Conservation (phyloP, 2,329 filamentous ascomycete genomes). For the Claviceps sp. region DNA sequence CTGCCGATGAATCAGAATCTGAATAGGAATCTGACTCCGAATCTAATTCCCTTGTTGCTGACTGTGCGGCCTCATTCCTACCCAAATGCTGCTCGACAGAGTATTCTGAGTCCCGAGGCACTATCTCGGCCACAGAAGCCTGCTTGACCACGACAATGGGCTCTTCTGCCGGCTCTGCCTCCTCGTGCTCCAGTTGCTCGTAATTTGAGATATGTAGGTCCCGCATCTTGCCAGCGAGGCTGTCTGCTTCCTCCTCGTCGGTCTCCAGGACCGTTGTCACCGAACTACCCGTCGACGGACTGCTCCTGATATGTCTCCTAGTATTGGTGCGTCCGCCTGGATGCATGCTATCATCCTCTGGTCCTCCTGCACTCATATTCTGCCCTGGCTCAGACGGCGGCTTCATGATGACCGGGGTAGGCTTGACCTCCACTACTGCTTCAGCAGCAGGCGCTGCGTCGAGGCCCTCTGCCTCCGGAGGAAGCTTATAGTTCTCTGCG, state of each 20-base stretch:
- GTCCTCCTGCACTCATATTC: conserved; percentile 11
- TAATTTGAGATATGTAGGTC: conserved; percentile 36
- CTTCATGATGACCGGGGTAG: conserved; percentile 23
- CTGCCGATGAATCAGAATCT: conserved; percentile 1
- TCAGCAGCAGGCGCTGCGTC: conserved; percentile 34
- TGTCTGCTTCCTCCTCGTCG: conserved; percentile 55
- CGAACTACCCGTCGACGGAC: conserved; percentile 63
- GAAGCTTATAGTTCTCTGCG: conserved; percentile 90
- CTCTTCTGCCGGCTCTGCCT: conserved; percentile 26
- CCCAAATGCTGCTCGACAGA: background rate
- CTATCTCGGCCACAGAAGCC: conserved; percentile 13
- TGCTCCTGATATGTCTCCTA: conserved; percentile 67
- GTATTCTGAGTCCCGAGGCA: conserved; percentile 4
- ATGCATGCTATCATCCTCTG: conserved; percentile 37
- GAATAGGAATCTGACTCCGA: background rate
- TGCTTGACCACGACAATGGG: conserved; percentile 29
- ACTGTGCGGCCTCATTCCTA: background rate
- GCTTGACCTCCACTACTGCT: conserved; percentile 28
- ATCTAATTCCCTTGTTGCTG: background rate
- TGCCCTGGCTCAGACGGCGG: conserved; percentile 18
- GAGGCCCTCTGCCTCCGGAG: conserved; percentile 79
- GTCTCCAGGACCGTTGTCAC: conserved; percentile 75
- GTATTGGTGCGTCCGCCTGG: conserved; percentile 54
- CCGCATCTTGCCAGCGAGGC: conserved; percentile 32
- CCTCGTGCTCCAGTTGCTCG: conserved; percentile 31